phyloP scores from a whole-genome alignment of 331 rosid genomes.

The Malus hybrid region DNA sequence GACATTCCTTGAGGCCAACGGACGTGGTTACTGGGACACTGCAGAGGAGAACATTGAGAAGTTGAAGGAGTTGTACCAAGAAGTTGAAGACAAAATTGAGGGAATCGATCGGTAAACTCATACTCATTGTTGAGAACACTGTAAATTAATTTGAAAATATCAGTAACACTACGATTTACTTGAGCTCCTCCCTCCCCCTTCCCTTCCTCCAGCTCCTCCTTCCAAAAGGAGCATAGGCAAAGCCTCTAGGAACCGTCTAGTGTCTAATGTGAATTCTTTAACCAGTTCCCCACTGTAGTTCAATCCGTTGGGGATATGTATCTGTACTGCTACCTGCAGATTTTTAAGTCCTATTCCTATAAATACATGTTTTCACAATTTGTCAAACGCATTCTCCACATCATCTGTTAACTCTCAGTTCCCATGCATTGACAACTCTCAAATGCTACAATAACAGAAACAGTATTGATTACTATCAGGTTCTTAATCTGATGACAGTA shows the following conservation, averaged over 20 bases:
- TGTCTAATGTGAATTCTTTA: constrained; percentile 19
- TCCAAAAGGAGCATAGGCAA: neutral
- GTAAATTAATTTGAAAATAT: constrained; percentile 18
- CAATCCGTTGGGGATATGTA: constrained; percentile 21
- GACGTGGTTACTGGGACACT: constrained; percentile 86
- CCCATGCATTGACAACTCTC: neutral
- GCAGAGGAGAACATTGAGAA: constrained; percentile 61
- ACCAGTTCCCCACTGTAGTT: constrained; percentile 22
- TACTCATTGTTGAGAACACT: constrained; percentile 15
- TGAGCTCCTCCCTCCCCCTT: neutral
- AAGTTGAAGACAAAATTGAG: constrained; percentile 84
- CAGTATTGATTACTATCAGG: neutral
- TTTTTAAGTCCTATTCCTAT: neutral
- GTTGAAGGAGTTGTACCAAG: constrained; percentile 63
- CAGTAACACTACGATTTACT: constrained; percentile 18
- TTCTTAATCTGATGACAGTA: neutral
- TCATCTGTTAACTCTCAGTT: neutral
- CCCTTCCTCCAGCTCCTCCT: neutral
- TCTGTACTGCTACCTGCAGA: constrained; percentile 20
- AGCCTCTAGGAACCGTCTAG: constrained; percentile 7
- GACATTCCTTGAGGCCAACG: constrained; percentile 83
- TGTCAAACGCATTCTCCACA: neutral
- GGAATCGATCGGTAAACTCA: constrained; percentile 62
- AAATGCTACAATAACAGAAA: neutral
- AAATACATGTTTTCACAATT: neutral